A percentile compares a stretch with the other conserved stretches of the same genome.
phyloP scores from a whole-genome alignment of 2,329 filamentous ascomycete species.

The Fonsecaea pedrosoi region DNA sequence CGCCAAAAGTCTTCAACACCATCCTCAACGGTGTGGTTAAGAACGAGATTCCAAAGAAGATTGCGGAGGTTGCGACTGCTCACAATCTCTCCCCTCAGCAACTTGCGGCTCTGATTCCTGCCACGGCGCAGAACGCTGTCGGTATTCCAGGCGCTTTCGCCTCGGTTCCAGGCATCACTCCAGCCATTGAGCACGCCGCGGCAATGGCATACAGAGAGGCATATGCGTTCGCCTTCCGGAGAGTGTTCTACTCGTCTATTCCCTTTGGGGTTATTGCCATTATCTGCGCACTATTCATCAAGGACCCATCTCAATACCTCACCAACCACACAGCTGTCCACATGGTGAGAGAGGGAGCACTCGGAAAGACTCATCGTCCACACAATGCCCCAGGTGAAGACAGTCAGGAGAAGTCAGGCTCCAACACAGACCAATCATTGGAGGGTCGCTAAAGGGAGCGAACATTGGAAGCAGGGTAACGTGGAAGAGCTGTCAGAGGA shows the following conservation, averaged over 20 bases:
- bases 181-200: slow-evolving; percentile 46
- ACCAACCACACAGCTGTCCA: slow-evolving; percentile 30
- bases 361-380: slow-evolving; percentile 9
- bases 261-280: slow-evolving; percentile 37
- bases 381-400: not conserved
- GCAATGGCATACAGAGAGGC: slow-evolving; percentile 48
- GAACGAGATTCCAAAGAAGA: slow-evolving; percentile 4
- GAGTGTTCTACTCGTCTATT: slow-evolving; percentile 47
- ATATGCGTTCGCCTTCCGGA: slow-evolving; percentile 54
- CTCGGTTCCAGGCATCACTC: slow-evolving; percentile 47
- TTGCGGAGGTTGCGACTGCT: slow-evolving; percentile 43
- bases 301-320: slow-evolving; percentile 26
- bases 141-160: slow-evolving; percentile 38
- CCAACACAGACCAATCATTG: slow-evolving; percentile 2
- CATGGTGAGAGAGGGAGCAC: slow-evolving; percentile 26
- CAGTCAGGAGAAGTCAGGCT: not conserved
- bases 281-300: slow-evolving; percentile 23
- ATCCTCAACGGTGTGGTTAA: slow-evolving; percentile 36
- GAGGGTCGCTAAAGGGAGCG: not conserved
- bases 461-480: no score
- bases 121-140: slow-evolving; percentile 43
- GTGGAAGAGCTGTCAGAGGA: no score
- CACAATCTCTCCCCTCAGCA: slow-evolving; percentile 48
- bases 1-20: slow-evolving; percentile 36
- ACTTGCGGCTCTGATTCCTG: slow-evolving; percentile 46